Conservation (phyloP, 345 rosid species). For the Physaria fendleri region DNA sequence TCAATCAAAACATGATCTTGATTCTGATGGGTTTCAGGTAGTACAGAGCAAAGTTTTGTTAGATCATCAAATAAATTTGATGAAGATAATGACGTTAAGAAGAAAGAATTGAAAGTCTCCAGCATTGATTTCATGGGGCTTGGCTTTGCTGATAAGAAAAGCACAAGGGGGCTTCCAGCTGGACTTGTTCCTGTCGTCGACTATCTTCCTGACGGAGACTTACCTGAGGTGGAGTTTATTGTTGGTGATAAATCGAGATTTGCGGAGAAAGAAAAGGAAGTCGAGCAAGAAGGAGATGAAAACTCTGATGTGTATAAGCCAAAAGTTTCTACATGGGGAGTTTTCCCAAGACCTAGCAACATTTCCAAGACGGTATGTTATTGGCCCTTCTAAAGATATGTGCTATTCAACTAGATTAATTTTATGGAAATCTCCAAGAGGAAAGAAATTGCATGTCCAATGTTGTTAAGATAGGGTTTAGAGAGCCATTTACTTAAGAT, state of each 20-base stretch:
- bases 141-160: constrained; percentile 71
- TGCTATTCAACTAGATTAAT: not conserved
- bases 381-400: not conserved
- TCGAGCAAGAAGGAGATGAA: constrained; percentile 35
- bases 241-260: constrained; percentile 71
- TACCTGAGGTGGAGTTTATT: constrained; percentile 78
- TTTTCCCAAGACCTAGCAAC: constrained; percentile 79
- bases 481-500: not conserved
- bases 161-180: constrained; percentile 61
- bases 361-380: constrained; percentile 68
- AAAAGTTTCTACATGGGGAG: constrained; percentile 91
- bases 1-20: constrained; percentile 5
- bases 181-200: constrained; percentile 61
- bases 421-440: not conserved
- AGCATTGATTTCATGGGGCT: constrained; percentile 77
- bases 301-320: constrained; percentile 62
- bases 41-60: constrained; percentile 25
- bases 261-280: constrained; percentile 30
- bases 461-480: not conserved
- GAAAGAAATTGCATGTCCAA: not conserved
- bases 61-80: constrained; percentile 18
- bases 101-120: constrained; percentile 47
- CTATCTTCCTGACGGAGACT: constrained; percentile 50
- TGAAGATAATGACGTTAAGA: constrained; percentile 29
- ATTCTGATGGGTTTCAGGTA: constrained; percentile 34